Evolutionary conservation across 2,329 filamentous ascomycete genomes (phyloP).

Genomic region (Xylariomycetidae sp.): DNA sequence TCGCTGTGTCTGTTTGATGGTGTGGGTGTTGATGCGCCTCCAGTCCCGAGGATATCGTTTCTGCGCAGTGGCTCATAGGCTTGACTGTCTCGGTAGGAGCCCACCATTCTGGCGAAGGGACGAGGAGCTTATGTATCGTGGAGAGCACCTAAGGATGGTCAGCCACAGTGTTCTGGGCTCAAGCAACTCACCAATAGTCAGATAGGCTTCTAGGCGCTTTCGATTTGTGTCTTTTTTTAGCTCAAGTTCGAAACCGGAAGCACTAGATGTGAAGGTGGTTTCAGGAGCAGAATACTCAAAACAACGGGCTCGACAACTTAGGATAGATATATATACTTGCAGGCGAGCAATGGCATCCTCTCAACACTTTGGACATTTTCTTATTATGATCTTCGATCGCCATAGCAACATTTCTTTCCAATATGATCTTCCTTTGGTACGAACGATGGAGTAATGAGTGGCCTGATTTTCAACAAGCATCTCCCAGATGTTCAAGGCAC

Average conservation of each 20-base stretch:
- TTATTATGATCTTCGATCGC: conserved; percentile 2
- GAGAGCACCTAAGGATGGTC: neutral
- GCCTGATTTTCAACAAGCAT: too few relatives aligned
- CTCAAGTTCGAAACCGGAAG: too few relatives aligned
- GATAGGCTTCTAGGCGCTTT: neutral
- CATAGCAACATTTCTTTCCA: neutral
- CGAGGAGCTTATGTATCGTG: neutral
- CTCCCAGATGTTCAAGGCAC: neutral
- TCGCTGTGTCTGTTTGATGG: neutral
- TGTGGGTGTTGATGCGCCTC: neutral
- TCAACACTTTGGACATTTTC: neutral
- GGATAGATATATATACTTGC: neutral
- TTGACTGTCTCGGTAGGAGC: neutral
- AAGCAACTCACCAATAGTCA: neutral
- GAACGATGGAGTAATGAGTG: neutral
- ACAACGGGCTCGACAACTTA: neutral
- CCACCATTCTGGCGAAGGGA: neutral
- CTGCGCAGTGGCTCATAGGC: conserved; percentile 1
- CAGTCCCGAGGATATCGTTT: neutral
- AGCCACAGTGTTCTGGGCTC: neutral
- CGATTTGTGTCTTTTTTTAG: too few relatives aligned
- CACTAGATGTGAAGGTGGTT: neutral
- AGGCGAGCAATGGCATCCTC: neutral
- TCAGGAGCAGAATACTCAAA: neutral
- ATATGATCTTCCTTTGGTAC: neutral